These are phyloP conservation scores for Ramicandelaber brevisporus DNA, from an alignment of 192 early-diverging fungal genomes.

Conservation along the genomic window DNA sequence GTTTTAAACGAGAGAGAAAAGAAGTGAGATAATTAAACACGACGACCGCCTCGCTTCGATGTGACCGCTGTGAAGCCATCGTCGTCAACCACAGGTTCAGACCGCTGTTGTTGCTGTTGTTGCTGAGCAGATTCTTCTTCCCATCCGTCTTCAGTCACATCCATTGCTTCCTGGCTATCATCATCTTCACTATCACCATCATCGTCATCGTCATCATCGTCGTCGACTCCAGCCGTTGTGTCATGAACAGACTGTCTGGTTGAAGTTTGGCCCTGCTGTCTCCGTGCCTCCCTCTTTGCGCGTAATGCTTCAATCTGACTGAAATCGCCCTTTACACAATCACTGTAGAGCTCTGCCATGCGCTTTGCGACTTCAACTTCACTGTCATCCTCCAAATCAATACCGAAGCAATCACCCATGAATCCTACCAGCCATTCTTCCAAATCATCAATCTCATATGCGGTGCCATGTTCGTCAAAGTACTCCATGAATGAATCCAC, in stretches of 20 bases:
- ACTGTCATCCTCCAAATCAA: constrained; percentile 12
- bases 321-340: constrained; percentile 12
- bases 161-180: constrained; percentile 5
- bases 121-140: too few species aligned
- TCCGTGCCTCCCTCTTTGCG: constrained; percentile 9
- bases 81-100: constrained; percentile 7
- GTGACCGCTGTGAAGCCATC: too few species aligned
- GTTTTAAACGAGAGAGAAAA: too few species aligned
- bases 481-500: constrained; percentile 32
- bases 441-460: constrained; percentile 10
- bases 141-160: constrained; percentile 1
- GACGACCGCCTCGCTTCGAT: too few species aligned
- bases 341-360: constrained; percentile 7
- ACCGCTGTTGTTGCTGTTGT: too few species aligned
- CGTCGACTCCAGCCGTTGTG: constrained; percentile 1
- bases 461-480: constrained; percentile 16
- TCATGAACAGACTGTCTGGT: not conserved
- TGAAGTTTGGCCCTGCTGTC: constrained; percentile 1
- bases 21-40: too few species aligned
- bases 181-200: constrained; percentile 3
- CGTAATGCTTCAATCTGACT: constrained; percentile 10
- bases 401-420: constrained; percentile 11
- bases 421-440: constrained; percentile 10
- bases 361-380: constrained; percentile 9
- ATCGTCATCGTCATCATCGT: constrained; percentile 3